Percentiles rank a stretch among this genome's conserved stretches.
These are phyloP conservation scores for Blastobotrys niveus DNA, from an alignment of 1,139 yeast genomes.

Conservation along the genomic window DNA sequence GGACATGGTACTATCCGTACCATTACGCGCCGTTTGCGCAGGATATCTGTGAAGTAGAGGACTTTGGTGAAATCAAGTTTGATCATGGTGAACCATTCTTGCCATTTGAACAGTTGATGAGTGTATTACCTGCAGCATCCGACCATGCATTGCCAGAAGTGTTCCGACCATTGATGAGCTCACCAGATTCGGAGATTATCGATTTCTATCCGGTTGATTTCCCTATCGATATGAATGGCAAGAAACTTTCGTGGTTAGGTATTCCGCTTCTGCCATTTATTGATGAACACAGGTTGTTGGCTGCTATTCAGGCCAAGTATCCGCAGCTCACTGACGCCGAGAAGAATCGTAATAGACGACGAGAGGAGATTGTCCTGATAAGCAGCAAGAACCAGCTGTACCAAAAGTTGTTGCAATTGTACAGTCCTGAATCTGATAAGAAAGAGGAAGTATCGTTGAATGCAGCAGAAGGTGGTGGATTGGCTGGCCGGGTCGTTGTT, in stretches of 20 bases:
- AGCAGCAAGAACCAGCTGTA: constrained; percentile 26
- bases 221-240: constrained; percentile 91
- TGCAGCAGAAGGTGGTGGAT: constrained; percentile 47
- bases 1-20: constrained; percentile 97
- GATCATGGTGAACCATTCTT: constrained; percentile 72
- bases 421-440: constrained; percentile 13
- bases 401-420: constrained; percentile 23
- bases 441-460: constrained; percentile 37
- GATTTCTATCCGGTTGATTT: constrained; percentile 90
- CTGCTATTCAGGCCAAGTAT: constrained; percentile 63
- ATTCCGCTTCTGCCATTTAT: constrained; percentile 86
- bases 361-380: constrained; percentile 34
- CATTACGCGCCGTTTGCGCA: constrained; percentile 98
- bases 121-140: constrained; percentile 95
- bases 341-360: constrained; percentile 48
- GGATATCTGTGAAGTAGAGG: constrained; percentile 63
- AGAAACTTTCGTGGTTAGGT: constrained; percentile 93
- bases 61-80: constrained; percentile 49
- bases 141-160: constrained; percentile 85
- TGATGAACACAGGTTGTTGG: constrained; percentile 68
- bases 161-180: constrained; percentile 77
- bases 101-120: constrained; percentile 96
- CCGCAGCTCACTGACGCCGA: constrained; percentile 63
- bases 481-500: constrained; percentile 59
- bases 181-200: constrained; percentile 72